phyloP scores from a whole-genome alignment of 495 filamentous ascomycete species.

The Xeromyces bisporus region DNA sequence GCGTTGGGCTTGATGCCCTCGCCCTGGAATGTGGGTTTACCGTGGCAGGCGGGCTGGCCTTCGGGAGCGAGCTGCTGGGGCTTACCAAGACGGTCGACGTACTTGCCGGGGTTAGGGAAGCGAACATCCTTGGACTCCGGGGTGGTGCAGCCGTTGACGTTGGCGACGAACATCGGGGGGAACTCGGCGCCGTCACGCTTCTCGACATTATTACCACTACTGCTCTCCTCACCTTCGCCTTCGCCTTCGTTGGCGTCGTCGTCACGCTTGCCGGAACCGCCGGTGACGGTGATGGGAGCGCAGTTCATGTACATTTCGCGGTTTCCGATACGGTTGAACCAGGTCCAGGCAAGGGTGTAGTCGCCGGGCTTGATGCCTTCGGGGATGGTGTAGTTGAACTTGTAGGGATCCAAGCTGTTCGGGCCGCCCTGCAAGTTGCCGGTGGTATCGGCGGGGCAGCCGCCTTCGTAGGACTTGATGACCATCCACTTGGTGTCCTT shows the following conservation, averaged over 20 bases:
- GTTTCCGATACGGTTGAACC: slow-evolving; percentile 80
- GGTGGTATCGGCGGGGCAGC: slow-evolving; percentile 46
- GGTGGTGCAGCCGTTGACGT: slow-evolving; percentile 50
- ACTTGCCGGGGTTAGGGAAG: slow-evolving; percentile 58
- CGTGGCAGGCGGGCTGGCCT: slow-evolving; percentile 16
- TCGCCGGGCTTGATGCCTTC: slow-evolving; percentile 24
- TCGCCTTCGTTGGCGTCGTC: slow-evolving; percentile 6
- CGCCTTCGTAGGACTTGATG: slow-evolving; percentile 65
- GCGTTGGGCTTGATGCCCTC: slow-evolving; percentile 5
- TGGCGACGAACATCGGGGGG: slow-evolving; percentile 68
- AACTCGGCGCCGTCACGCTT: slow-evolving; percentile 32
- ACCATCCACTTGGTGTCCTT: slow-evolving; percentile 48
- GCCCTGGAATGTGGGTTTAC: slow-evolving; percentile 15
- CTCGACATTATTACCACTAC: slow-evolving; percentile 7
- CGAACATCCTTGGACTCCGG: slow-evolving; percentile 37
- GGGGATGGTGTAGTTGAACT: slow-evolving; percentile 32
- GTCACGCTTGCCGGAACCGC: slow-evolving; percentile 30
- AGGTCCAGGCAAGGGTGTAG: slow-evolving; percentile 71
- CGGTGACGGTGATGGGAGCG: slow-evolving; percentile 46
- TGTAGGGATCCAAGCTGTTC: slow-evolving; percentile 7
- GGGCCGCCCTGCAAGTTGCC: slow-evolving; percentile 20
- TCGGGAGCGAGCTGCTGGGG: slow-evolving; percentile 13
- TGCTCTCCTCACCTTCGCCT: slow-evolving; percentile 2
- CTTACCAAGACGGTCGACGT: slow-evolving; percentile 26
- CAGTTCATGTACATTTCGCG: slow-evolving; percentile 97